Conservation (phyloP, 257 asterid genomes). For the Rubia yunnanensis region DNA sequence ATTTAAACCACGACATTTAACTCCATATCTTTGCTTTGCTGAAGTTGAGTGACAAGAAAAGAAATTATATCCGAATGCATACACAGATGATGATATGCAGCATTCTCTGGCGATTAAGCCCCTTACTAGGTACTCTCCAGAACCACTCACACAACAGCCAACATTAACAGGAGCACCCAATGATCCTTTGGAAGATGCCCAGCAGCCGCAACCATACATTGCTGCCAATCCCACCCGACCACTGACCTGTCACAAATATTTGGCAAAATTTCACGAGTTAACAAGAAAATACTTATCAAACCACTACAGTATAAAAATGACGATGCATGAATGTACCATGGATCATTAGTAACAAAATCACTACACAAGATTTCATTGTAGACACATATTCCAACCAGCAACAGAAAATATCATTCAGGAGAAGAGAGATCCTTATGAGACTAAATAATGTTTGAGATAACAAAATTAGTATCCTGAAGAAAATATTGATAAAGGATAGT, state of each 20-base stretch:
- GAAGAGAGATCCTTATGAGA: neutral
- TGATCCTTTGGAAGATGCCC: slow-evolving; percentile 70
- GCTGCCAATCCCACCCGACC: slow-evolving; percentile 98
- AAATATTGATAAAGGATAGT: neutral
- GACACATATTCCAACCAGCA: neutral
- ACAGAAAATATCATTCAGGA: neutral
- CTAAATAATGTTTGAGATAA: neutral
- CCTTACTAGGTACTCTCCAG: slow-evolving; percentile 88
- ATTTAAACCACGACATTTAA: too few species aligned
- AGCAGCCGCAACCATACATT: slow-evolving; percentile 88
- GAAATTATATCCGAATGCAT: slow-evolving; percentile 14
- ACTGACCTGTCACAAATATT: slow-evolving; percentile 42
- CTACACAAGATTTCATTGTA: neutral
- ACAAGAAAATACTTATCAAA: neutral
- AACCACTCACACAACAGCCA: slow-evolving; percentile 94
- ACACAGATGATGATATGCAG: slow-evolving; percentile 68
- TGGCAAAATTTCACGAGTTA: neutral
- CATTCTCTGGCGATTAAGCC: slow-evolving; percentile 84
- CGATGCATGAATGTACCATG: neutral
- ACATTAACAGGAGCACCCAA: slow-evolving; percentile 46
- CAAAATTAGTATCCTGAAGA: neutral
- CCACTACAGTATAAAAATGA: neutral
- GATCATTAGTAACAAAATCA: neutral
- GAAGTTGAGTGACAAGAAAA: neutral
- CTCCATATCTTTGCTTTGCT: neutral